Evolutionary conservation across 2,329 filamentous ascomycete species (phyloP).

Genomic region (Raffaelea deltoideospora): DNA sequence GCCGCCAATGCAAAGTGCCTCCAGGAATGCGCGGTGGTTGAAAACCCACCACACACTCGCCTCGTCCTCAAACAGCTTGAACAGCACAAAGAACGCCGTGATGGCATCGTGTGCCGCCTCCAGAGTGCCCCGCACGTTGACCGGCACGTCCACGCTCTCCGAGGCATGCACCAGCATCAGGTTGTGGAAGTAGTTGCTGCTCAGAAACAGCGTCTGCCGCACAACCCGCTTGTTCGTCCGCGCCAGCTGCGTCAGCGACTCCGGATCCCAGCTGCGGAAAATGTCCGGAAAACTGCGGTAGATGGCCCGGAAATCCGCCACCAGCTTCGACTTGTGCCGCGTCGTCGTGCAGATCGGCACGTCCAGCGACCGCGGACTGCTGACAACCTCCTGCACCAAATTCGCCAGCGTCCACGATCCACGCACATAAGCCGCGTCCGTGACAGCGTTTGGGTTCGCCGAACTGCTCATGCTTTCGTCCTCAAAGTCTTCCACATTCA

Average conservation of each 20-base stretch:
- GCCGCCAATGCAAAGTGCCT: conserved; percentile 53
- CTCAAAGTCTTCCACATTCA: conserved; percentile 60
- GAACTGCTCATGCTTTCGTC: conserved; percentile 28
- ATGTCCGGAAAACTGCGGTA: conserved; percentile 58
- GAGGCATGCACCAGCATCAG: conserved; percentile 65
- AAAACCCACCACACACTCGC: conserved; percentile 76
- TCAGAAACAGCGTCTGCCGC: conserved; percentile 61
- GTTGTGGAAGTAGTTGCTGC: conserved; percentile 73
- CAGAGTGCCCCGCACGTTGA: conserved; percentile 53
- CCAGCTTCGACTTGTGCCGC: conserved; percentile 53
- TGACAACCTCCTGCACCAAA: conserved; percentile 62
- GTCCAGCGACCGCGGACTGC: conserved; percentile 58
- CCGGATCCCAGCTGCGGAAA: conserved; percentile 53
- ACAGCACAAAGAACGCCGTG: conserved; percentile 59
- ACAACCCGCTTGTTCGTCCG: conserved; percentile 49
- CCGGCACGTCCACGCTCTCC: conserved; percentile 46
- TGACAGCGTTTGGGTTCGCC: conserved; percentile 44
- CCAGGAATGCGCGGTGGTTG: conserved; percentile 65
- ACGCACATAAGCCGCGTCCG: conserved; percentile 55
- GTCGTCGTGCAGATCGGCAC: conserved; percentile 55
- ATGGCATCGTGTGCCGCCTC: conserved; percentile 66
- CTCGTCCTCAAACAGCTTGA: conserved; percentile 52
- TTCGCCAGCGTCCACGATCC: conserved; percentile 69
- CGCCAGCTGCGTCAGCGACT: conserved; percentile 41
- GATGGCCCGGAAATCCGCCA: conserved; percentile 54